These are phyloP conservation scores for Phaseolus coccineus DNA, from an alignment of 331 rosid genomes.

Conservation along the genomic window DNA sequence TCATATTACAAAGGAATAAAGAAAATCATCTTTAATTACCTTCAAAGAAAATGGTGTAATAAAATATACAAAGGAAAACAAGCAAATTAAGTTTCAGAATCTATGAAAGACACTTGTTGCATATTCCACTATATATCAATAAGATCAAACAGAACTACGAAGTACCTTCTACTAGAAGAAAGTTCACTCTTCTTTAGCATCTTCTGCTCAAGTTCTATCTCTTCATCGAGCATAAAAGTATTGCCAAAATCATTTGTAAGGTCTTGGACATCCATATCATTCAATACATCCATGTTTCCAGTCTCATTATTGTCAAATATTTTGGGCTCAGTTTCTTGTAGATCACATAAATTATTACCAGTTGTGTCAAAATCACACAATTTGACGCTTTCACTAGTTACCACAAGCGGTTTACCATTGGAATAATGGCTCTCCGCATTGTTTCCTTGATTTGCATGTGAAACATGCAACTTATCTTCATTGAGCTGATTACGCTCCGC, in stretches of 20 bases:
- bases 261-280: slow-evolving; percentile 56
- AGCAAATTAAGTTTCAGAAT: neutral
- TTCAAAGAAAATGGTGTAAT: neutral
- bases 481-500: slow-evolving; percentile 44
- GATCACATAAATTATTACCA: slow-evolving; percentile 35
- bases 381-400: slow-evolving; percentile 40
- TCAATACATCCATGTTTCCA: slow-evolving; percentile 52
- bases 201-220: slow-evolving; percentile 86
- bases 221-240: slow-evolving; percentile 98
- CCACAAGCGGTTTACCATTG: slow-evolving; percentile 44
- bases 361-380: slow-evolving; percentile 40
- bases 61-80: neutral
- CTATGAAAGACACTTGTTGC: neutral
- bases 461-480: slow-evolving; percentile 41
- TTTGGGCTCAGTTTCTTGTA: slow-evolving; percentile 44
- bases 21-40: neutral
- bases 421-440: slow-evolving; percentile 43
- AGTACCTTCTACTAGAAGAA: slow-evolving; percentile 72
- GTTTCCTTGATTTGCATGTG: slow-evolving; percentile 38
- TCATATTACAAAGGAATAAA: neutral
- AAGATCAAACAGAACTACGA: neutral
- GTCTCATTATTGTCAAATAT: slow-evolving; percentile 43
- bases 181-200: slow-evolving; percentile 54
- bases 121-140: neutral
- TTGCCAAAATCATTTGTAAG: slow-evolving; percentile 76